Conservation (phyloP, 2,329 filamentous ascomycete species). For the Emergomyces africanus region DNA sequence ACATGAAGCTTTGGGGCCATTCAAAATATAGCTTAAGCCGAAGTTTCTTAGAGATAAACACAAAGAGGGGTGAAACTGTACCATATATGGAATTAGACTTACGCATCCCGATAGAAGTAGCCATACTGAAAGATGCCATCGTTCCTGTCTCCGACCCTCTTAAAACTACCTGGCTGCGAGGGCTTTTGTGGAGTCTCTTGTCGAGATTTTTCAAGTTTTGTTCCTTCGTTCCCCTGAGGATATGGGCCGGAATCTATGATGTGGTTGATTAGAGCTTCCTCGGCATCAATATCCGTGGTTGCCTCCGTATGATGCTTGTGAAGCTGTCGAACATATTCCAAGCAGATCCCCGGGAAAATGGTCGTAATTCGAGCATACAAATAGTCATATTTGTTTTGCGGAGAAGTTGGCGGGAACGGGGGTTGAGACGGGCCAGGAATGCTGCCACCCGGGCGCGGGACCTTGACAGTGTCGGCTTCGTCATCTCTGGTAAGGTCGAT, state of each 20-base stretch:
- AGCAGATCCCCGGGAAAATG: constrained; percentile 38
- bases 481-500: not conserved
- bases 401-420: not conserved
- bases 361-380: constrained; percentile 19
- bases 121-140: constrained; percentile 16
- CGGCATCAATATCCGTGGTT: constrained; percentile 2
- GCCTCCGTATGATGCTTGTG: constrained; percentile 16
- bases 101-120: constrained; percentile 14
- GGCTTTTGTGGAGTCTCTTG: constrained; percentile 2
- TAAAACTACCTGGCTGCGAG: constrained; percentile 21
- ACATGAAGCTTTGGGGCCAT: not conserved
- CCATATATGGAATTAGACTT: constrained; percentile 6
- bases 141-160: constrained; percentile 11
- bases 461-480: not conserved
- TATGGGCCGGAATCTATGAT: constrained; percentile 30
- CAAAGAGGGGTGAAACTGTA: constrained; percentile 5
- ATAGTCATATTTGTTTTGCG: not conserved
- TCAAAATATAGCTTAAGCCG: not conserved
- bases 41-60: not conserved
- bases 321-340: constrained; percentile 27
- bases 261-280: constrained; percentile 28
- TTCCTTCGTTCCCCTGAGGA: constrained; percentile 28
- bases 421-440: not conserved
- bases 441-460: not conserved
- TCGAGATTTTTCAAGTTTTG: constrained; percentile 23